A percentile compares a stretch with the other conserved stretches of the same genome.
phyloP scores from a whole-genome alignment of 305 asterid genomes.

The Fraxinus ornus region DNA sequence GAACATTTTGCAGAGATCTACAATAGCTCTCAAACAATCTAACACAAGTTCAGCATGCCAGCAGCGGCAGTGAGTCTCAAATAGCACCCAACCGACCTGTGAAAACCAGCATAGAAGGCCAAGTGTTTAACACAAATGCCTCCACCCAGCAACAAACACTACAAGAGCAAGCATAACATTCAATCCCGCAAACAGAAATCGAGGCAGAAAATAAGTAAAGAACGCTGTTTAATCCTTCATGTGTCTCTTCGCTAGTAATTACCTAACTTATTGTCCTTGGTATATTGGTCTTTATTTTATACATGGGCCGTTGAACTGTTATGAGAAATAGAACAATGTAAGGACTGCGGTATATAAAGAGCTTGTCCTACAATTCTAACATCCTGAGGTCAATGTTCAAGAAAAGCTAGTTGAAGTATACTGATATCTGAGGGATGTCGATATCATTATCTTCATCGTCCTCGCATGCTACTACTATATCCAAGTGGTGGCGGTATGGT shows the following conservation, averaged over 20 bases:
- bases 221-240: not conserved
- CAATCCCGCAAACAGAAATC: not conserved
- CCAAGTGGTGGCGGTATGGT: slow-evolving; percentile 64
- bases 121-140: not conserved
- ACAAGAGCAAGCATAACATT: not conserved
- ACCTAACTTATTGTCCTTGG: not conserved
- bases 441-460: slow-evolving; percentile 85
- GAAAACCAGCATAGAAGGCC: not conserved
- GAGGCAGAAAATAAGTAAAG: not conserved
- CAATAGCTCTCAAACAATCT: not conserved
- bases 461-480: slow-evolving; percentile 84
- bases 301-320: not conserved
- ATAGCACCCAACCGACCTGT: not conserved
- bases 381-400: slow-evolving; percentile 3
- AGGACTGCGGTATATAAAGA: not conserved
- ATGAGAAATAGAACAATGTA: not conserved
- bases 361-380: slow-evolving; percentile 11
- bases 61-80: not conserved
- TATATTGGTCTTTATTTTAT: not conserved
- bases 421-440: slow-evolving; percentile 77
- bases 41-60: not conserved
- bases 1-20: not conserved
- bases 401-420: slow-evolving; percentile 55
- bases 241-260: not conserved
- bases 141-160: not conserved